phyloP scores from a whole-genome alignment of 129 eudicot genomes.

The Centaurea solstitialis region DNA sequence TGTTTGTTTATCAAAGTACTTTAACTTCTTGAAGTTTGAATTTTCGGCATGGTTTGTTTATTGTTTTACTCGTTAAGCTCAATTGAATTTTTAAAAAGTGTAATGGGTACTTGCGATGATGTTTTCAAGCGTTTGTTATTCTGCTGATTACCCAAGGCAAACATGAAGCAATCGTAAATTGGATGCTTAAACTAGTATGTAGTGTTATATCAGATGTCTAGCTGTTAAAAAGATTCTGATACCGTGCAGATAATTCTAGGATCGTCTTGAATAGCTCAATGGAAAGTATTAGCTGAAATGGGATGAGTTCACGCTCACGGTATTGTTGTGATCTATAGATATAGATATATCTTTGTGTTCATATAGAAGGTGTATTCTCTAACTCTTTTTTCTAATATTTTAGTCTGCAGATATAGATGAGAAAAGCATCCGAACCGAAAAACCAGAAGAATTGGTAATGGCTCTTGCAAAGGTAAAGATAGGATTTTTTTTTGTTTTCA shows the following conservation, averaged over 20 bases:
- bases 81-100: not conserved
- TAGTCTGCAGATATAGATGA: slow-evolving; percentile 95
- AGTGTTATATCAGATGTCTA: too few relatives aligned
- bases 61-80: not conserved
- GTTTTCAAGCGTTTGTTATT: not conserved
- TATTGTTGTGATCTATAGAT: slow-evolving; percentile 21
- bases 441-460: slow-evolving; percentile 86
- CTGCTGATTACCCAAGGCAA: not conserved
- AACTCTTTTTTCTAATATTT: slow-evolving; percentile 4
- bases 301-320: slow-evolving; percentile 79
- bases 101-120: not conserved
- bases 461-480: slow-evolving; percentile 95
- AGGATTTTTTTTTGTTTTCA: not conserved
- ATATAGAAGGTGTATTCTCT: too few relatives aligned
- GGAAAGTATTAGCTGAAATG: slow-evolving; percentile 68
- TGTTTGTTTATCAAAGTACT: too few relatives aligned
- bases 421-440: slow-evolving; percentile 76
- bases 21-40: not conserved
- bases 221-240: not conserved
- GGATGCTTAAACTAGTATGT: not conserved
- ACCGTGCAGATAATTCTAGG: slow-evolving; percentile 73
- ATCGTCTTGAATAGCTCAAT: slow-evolving; percentile 72
- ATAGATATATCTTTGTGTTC: not conserved
- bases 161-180: not conserved
- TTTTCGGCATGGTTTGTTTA: not conserved